Percentiles rank a stretch among this genome's conserved stretches.
phyloP scores from a whole-genome alignment of 768 basidiomycete genomes.

The Royoungia palumana region DNA sequence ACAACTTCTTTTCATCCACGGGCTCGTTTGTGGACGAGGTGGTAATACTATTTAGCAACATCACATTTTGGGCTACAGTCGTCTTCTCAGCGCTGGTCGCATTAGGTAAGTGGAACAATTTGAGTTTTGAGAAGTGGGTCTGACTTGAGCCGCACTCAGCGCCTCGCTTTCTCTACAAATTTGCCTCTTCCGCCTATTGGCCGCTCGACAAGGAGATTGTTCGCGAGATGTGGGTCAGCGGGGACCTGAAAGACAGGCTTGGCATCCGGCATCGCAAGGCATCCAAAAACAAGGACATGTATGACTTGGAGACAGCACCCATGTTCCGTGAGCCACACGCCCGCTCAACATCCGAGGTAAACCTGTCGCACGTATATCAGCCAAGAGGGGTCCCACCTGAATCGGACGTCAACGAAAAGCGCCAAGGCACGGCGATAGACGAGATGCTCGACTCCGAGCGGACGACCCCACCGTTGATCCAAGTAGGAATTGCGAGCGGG shows the following conservation, averaged over 20 bases:
- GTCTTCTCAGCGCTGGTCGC: constrained; percentile 66
- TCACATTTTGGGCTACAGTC: constrained; percentile 84
- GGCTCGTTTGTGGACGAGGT: constrained; percentile 73
- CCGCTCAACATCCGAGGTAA: constrained; percentile 63
- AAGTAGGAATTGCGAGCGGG: constrained; percentile 2
- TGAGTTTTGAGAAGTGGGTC: constrained; percentile 6
- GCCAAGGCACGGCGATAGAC: neutral
- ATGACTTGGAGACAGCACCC: constrained; percentile 59
- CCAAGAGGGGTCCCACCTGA: constrained; percentile 38
- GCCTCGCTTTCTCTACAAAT: constrained; percentile 81
- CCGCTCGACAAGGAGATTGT: constrained; percentile 89
- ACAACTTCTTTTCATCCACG: constrained; percentile 70
- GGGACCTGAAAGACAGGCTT: constrained; percentile 77
- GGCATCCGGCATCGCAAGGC: constrained; percentile 65
- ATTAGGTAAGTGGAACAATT: constrained; percentile 50
- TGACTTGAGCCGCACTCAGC: constrained; percentile 40
- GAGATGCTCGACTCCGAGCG: constrained; percentile 4
- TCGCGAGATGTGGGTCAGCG: constrained; percentile 86
- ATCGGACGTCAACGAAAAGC: constrained; percentile 15
- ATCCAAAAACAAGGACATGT: constrained; percentile 37
- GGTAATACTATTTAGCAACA: constrained; percentile 65
- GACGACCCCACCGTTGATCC: constrained; percentile 7
- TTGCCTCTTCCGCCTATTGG: constrained; percentile 60
- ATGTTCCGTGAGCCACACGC: constrained; percentile 67
- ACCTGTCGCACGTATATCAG: constrained; percentile 43